Evolutionary conservation across 768 basidiomycete genomes (phyloP), one percentile per base, ranked within the genome.

Genomic region (Kwoniella newhampshirensis): DNA sequence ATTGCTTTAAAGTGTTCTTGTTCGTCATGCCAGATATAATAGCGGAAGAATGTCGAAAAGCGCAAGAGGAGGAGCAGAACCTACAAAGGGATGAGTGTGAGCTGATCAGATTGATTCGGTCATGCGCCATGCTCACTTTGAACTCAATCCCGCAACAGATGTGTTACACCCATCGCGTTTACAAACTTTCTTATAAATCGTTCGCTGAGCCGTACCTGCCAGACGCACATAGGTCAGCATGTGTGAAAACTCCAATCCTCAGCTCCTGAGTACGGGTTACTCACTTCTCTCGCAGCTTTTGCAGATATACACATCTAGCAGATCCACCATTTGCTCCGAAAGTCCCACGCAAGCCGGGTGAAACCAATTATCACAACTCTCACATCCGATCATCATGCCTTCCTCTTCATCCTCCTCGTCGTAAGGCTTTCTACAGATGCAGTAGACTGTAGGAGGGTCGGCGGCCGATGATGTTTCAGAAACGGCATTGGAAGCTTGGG

Each of bases 311-410:
- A 54, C 52, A 60, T 71, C 73, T 18, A 75, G 37, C 32, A 65
- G 40, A 8, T 67, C 71, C 4, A 71, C 51, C 40, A 69, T 60
- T 6, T 68, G 59, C 20, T 67, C 62, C 17, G 54, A 45, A 12
- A 75, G 26, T 0, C 64, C 66, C 20, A 71, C 54, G 55, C 74
- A 75, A 30, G 18, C 47, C 9, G 70, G 64, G 53, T 73, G 72
- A 21, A 63, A 75, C 74, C 74, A 75, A 46, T 68, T 64, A 32
- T 70, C 66, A 51, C 74, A 75, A 13, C 74, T 71, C 36, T 75
- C 73, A 52, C 73, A 75, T 18, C 65, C 73, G 0, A 75, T 46
- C 67, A 72, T 71, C 4, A 39, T 50, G 7, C 56, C 57, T 15
- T 66, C 64, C 15, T 59, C 58, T 20, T 70, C 67, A 26, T 75